phyloP scores from a whole-genome alignment of 352 stramenopile species.

The Aphanomyces astaci region DNA sequence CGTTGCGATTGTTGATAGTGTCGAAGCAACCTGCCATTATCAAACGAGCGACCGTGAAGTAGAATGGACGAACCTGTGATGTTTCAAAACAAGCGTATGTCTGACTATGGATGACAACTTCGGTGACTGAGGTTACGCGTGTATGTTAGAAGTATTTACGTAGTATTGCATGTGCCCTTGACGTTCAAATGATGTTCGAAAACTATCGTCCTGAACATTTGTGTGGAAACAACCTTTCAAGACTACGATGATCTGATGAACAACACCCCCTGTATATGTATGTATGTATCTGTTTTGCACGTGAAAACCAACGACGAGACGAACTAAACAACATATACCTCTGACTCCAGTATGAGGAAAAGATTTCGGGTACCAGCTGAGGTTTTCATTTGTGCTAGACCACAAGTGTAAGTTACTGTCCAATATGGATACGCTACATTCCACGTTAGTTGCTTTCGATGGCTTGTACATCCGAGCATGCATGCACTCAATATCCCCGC shows the following conservation, averaged over 20 bases:
- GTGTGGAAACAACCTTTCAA: conserved; percentile 18
- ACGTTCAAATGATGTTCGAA: conserved; percentile 18
- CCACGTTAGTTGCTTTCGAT: neutral
- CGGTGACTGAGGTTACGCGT: conserved; percentile 16
- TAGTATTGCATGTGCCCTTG: neutral
- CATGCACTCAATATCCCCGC: neutral
- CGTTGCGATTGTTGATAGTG: neutral
- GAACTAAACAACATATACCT: conserved; percentile 25
- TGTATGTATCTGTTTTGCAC: neutral
- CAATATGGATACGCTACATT: neutral
- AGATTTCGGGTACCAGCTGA: conserved; percentile 26
- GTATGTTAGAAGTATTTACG: neutral
- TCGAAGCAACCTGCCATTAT: neutral
- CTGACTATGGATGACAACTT: conserved; percentile 20
- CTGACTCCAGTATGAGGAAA: conserved; percentile 23
- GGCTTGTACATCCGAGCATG: neutral
- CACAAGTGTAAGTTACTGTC: neutral
- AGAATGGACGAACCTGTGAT: conserved; percentile 22
- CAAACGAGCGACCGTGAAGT: neutral
- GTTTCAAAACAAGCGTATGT: conserved; percentile 24
- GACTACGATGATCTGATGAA: conserved; percentile 27
- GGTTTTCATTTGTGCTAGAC: conserved; percentile 14
- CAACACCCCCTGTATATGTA: neutral
- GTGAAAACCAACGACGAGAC: conserved; percentile 16
- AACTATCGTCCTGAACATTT: conserved; percentile 13